These are phyloP conservation scores for Gamsiella multidivaricata DNA, from an alignment of 192 early-diverging fungal genomes.

Conservation along the genomic window DNA sequence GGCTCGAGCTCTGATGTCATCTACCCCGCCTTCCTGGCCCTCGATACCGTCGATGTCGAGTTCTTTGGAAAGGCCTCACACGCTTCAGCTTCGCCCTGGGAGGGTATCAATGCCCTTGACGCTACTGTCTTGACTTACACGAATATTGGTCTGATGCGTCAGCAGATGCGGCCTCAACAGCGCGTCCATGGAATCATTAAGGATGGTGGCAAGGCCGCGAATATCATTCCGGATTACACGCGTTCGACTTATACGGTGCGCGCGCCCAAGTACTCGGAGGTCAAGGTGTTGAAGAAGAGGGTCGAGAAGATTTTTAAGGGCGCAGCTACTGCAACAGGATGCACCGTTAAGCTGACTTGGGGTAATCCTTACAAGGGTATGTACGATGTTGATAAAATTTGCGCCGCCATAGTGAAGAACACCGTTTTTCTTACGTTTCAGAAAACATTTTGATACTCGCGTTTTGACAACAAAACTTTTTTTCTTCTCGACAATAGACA, in stretches of 20 bases:
- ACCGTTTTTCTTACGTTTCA: no score
- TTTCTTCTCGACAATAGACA: conserved; percentile 57
- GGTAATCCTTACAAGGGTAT: conserved; percentile 67
- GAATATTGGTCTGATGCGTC: conserved; percentile 76
- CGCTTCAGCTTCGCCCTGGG: conserved; percentile 66
- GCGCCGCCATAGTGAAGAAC: no score
- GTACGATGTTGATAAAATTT: not conserved
- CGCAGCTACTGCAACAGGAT: conserved; percentile 78
- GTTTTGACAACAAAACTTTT: no score
- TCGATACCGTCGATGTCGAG: conserved; percentile 64
- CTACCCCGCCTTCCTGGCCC: conserved; percentile 60
- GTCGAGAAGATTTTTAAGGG: conserved; percentile 70
- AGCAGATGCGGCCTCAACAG: conserved; percentile 75
- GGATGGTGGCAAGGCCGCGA: conserved; percentile 72
- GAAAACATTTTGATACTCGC: no score
- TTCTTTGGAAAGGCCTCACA: conserved; percentile 81
- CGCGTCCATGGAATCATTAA: conserved; percentile 84
- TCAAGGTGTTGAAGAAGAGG: conserved; percentile 64
- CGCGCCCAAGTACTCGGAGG: conserved; percentile 60
- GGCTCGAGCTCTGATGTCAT: conserved; percentile 66
- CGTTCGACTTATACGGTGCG: conserved; percentile 71
- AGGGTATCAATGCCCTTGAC: conserved; percentile 84
- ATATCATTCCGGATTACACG: conserved; percentile 76
- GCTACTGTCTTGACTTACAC: conserved; percentile 73
- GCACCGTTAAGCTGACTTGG: conserved; percentile 65